phyloP scores from a whole-genome alignment of 495 filamentous ascomycete genomes.

The Tuber magnatum region DNA sequence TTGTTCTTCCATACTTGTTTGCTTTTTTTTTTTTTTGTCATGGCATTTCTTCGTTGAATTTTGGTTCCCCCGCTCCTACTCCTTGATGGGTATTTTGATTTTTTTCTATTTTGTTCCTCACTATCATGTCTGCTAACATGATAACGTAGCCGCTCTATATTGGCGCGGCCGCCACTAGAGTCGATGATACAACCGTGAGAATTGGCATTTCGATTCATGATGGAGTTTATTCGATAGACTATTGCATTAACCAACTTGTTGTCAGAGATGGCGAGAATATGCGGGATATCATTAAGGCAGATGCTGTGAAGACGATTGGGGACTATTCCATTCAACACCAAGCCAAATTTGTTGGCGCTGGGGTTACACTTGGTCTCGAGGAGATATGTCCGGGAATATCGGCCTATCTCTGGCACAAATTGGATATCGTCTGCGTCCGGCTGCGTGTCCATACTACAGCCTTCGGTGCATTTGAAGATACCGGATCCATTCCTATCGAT shows the following conservation, averaged over 20 bases:
- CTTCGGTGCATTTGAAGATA: slow-evolving; percentile 8
- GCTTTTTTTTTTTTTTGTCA: background rate
- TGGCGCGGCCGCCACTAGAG: slow-evolving; percentile 53
- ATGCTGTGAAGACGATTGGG: slow-evolving; percentile 50
- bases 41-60: too few species aligned
- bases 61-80: background rate
- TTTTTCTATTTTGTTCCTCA: background rate
- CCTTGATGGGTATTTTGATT: background rate
- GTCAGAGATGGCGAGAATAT: slow-evolving; percentile 41
- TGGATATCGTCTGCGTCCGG: slow-evolving; percentile 69
- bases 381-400: slow-evolving; percentile 55
- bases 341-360: slow-evolving; percentile 61
- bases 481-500: slow-evolving; percentile 42
- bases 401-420: slow-evolving; percentile 68
- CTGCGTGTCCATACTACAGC: slow-evolving; percentile 43
- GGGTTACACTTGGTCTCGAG: slow-evolving; percentile 50
- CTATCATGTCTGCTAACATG: background rate
- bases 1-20: background rate
- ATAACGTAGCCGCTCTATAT: slow-evolving; percentile 55
- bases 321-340: slow-evolving; percentile 56
- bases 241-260: slow-evolving; percentile 53
- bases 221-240: slow-evolving; percentile 70
- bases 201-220: slow-evolving; percentile 69
- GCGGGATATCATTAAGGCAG: slow-evolving; percentile 48
- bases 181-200: slow-evolving; percentile 48